Evolutionary conservation across 208 protist genomes (phyloP), one percentile per base, ranked within the genome.

Genomic region (Herpetomonas muscarum): DNA sequence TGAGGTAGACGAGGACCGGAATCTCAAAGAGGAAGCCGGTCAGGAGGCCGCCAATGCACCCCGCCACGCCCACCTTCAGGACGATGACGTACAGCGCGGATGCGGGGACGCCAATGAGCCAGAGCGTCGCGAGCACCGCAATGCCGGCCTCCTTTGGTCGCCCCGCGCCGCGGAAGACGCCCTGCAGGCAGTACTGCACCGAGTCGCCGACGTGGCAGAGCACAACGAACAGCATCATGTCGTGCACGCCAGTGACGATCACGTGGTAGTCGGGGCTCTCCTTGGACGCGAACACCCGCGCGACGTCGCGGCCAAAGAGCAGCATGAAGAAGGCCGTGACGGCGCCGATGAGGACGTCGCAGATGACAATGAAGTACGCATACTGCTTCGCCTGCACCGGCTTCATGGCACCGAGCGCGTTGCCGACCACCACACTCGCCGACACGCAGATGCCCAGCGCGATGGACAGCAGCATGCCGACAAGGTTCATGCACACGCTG

Each of bases 391-490:
- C 79, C 50, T 76, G 72, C 7, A 66, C 57, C 13, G 70, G 74
- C 21, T 50, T 37, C 15, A 61, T 65, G 10, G 50, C 63, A 7
- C 85, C 81, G 19, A 92, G 63, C 2, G 78, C 64, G 67, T 89
- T 86, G 47, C 85, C 85, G 19, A 83, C 65, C 12, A 81, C 69
- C 21, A 85, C 79, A 59, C 64, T 78, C 1, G 76, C 78, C 15
- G 81, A 64, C 28, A 92, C 70, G 47, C 70, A 81, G 39, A 89
- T 53, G n/a, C 81, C 85, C 3, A 89, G 64, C 34, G 85, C 64
- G 28, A 88, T 49, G 26, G 78, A 79, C 56, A 86, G 87, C 49
- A 86, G 64, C 1, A 80, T 32, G 0, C 42, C 39, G 12, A 87
- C 60, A 29, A 82, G 58, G 58, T 76, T 89, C 76, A 89, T 85